Evolutionary conservation across 331 rosid species (phyloP), one percentile per base, ranked within the genome.

Genomic region (Cydonia oblonga): DNA sequence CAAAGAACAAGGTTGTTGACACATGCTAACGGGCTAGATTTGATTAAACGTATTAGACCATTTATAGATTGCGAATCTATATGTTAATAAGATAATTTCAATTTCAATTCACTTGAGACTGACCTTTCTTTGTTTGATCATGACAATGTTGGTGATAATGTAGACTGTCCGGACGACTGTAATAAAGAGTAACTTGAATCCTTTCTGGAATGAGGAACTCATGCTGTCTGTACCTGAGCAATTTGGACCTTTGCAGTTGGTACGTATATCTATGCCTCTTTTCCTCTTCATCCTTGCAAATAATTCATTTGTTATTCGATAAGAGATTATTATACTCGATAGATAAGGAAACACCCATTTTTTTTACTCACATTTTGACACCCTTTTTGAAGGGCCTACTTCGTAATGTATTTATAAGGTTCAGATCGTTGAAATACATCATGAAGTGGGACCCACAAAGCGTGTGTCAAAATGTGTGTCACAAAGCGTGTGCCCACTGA

Each of bases 141-240:
- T 78, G 72, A 64, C 75, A 57, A 28, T 65, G 72, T 10, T 57
- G 73, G 77, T 64, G 80, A 40, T 80, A 42, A 20, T 65, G 74
- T 33, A 95, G 99, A 91, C 86, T 62, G 81, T 73, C 53, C 97
- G 82, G 86, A 89, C 99, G 38, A 77, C 59, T 23, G 75, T 91
- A 61, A 4, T 77, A 7, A 79, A 61, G 70, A 88, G 93, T 72
- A 88, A 95, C 92, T 85, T 95, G 96, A 95, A 95, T 81, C 99
- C 99, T 40, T 88, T 95, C 66, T 95, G 99, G 99, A 88, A 95
- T 75, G 96, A 91, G 84, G 97, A 91, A 51, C 93, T 83, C 82
- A 91, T 89, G 99, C 87, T 95, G 66, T 95, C 96, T 26, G 97
- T 95, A 76, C 99, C 99, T 28, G 88, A 84, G 73, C 73, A 64